Percentiles rank a stretch among this genome's conserved stretches.
Evolutionary conservation across 2,329 filamentous ascomycete species (phyloP).

Genomic region (Atkinsonella texensis): DNA sequence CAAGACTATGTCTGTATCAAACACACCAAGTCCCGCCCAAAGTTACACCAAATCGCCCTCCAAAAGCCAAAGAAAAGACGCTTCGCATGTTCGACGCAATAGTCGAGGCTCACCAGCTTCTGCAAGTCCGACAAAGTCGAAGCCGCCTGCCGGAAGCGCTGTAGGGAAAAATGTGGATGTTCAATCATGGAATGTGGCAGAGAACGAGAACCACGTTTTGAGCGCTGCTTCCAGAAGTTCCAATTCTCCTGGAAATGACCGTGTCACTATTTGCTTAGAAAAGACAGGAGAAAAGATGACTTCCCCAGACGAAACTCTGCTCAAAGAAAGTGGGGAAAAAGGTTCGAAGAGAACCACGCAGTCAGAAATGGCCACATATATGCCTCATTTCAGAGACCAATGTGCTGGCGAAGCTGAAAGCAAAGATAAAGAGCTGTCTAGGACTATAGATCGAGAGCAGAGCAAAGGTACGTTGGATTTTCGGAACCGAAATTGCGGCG

Average conservation of each 20-base stretch:
- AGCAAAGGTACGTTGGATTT: background rate
- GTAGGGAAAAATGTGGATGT: background rate
- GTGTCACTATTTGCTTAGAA: background rate
- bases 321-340: background rate
- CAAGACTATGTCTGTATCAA: conserved; percentile 1
- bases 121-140: background rate
- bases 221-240: background rate
- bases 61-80: background rate
- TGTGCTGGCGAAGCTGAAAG: background rate
- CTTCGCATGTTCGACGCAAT: background rate
- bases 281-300: background rate
- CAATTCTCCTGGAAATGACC: conserved; percentile 1
- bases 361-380: background rate
- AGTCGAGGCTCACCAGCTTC: background rate
- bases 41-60: background rate
- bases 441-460: background rate
- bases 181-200: background rate
- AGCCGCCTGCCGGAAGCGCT: background rate
- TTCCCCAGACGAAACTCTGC: background rate
- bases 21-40: background rate
- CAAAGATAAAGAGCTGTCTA: background rate
- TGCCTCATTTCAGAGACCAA: background rate
- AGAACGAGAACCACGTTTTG: background rate
- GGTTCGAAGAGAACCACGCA: background rate
- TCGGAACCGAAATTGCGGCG: background rate